Base-by-base conservation (phyloP, 805 yeast species). In the Clavispora asparagi region DNA sequence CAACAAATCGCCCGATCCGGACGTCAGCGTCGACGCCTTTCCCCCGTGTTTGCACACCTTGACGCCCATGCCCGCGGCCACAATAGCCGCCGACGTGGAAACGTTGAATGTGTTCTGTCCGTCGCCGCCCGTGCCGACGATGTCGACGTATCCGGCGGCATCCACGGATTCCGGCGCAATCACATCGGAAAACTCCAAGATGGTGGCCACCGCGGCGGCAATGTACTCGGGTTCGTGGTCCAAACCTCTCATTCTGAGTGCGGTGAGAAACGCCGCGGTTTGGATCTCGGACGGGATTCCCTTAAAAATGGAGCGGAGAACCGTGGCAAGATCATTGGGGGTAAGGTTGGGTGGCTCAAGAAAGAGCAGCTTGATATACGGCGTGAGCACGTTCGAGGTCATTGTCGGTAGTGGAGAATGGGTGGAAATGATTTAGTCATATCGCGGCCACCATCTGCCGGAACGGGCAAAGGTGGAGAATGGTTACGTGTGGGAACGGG, bases 111-210 rank as follows among this genome's bases (percentile, higher is more conserved):
- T 94, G 62, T 94, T 85, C 61, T 94, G 96, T 1, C 97, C 97
- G 62, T 94, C 99, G 13, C 99, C 99, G 26, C 99, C 99, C 0
- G 99, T 94, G 1, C 99, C 99, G 6, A 94, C 99, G 28, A 94
- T 87, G 63, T 94, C 99, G 6, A 85, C 74, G 54, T 77, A 85
- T 0, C 85, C 85, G 1, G 63, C 65, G 1, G 67, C 56, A 35
- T 76, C 78, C 12, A 78, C 76, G 1, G 59, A 54, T 7, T 65
- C 57, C 2, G 73, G 62, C 9, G 74, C 68, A n/a, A 88, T 77
- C 10, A 71, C 54, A 41, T 76, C 77, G 7, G 94, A 82, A 55
- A 76, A 83, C 55, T 80, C 79, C 49, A 87, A 68, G 25, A 92
- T 78, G 1, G 94, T 82, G 17, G 71, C 69, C 0, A 89, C 97